Conservation (phyloP, 345 rosid species). For the Salix exigua region DNA sequence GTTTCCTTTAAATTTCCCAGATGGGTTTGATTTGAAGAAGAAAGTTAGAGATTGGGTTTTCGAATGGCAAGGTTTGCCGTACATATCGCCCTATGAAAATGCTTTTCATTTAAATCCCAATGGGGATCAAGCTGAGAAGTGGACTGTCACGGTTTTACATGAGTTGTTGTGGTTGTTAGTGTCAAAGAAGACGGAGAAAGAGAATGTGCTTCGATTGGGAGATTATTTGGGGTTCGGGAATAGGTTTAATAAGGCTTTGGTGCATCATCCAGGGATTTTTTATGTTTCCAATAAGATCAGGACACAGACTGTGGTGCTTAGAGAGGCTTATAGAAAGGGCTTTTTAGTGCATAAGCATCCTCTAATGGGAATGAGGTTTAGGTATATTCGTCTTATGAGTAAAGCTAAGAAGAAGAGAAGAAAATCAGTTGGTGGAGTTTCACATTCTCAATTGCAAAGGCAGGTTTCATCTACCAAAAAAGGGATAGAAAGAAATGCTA, state of each 20-base stretch:
- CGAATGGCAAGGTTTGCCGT: constrained; percentile 72
- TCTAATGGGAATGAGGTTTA: constrained; percentile 75
- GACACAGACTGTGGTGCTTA: constrained; percentile 73
- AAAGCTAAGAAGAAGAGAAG: constrained; percentile 12
- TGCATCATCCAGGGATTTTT: constrained; percentile 81
- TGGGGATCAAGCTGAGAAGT: constrained; percentile 75
- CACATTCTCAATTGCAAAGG: background rate
- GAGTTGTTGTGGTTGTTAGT: constrained; percentile 63
- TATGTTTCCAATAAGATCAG: constrained; percentile 74
- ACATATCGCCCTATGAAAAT: constrained; percentile 68
- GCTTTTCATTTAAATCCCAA: constrained; percentile 54
- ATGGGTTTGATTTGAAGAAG: constrained; percentile 62
- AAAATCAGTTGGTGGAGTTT: background rate
- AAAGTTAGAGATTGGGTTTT: constrained; percentile 67
- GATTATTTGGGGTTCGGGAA: constrained; percentile 60
- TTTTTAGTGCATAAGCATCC: constrained; percentile 66
- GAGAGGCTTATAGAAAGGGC: constrained; percentile 70
- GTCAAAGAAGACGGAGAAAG: constrained; percentile 72
- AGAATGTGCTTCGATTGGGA: constrained; percentile 58
- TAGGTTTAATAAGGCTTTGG: constrained; percentile 59
- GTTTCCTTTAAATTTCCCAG: constrained; percentile 68
- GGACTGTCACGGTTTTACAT: constrained; percentile 73
- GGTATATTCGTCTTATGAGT: constrained; percentile 69
- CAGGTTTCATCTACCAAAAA: background rate
- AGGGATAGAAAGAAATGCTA: background rate